Evolutionary conservation across 345 rosid species (phyloP).

Genomic region (Clarkia xantiana): DNA sequence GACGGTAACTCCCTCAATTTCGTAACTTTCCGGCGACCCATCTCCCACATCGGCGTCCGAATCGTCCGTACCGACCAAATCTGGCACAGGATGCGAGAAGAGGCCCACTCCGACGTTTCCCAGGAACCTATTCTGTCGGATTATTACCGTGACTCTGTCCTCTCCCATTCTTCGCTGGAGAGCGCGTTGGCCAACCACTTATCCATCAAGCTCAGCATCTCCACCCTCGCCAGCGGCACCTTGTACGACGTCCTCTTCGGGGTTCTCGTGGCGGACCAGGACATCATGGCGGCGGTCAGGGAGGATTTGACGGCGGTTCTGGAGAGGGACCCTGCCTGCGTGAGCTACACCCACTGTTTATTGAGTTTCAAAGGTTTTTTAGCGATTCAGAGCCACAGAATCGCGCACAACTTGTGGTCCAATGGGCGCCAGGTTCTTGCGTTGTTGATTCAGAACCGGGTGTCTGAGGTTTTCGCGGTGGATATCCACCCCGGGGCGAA

Average conservation of each 20-base stretch:
- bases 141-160: slow-evolving; percentile 49
- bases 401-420: slow-evolving; percentile 67
- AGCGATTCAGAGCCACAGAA: slow-evolving; percentile 66
- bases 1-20: slow-evolving; percentile 12
- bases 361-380: slow-evolving; percentile 69
- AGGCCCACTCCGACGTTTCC: slow-evolving; percentile 48
- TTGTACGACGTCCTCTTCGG: slow-evolving; percentile 48
- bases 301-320: slow-evolving; percentile 54
- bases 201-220: slow-evolving; percentile 48
- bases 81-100: slow-evolving; percentile 53
- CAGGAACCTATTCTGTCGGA: slow-evolving; percentile 57
- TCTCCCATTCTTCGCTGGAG: slow-evolving; percentile 46
- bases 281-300: slow-evolving; percentile 37
- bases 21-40: slow-evolving; percentile 31
- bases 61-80: slow-evolving; percentile 20
- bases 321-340: slow-evolving; percentile 79
- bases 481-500: slow-evolving; percentile 93
- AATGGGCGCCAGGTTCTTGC: slow-evolving; percentile 47
- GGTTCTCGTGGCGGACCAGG: slow-evolving; percentile 32
- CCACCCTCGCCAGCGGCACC: slow-evolving; percentile 39
- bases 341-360: slow-evolving; percentile 62
- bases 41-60: slow-evolving; percentile 9
- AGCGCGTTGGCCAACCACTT: slow-evolving; percentile 64
- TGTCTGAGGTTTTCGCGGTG: slow-evolving; percentile 57
- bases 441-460: slow-evolving; percentile 62